These are phyloP conservation scores for Lycium barbarum DNA, from an alignment of 257 asterid genomes.

Conservation along the genomic window DNA sequence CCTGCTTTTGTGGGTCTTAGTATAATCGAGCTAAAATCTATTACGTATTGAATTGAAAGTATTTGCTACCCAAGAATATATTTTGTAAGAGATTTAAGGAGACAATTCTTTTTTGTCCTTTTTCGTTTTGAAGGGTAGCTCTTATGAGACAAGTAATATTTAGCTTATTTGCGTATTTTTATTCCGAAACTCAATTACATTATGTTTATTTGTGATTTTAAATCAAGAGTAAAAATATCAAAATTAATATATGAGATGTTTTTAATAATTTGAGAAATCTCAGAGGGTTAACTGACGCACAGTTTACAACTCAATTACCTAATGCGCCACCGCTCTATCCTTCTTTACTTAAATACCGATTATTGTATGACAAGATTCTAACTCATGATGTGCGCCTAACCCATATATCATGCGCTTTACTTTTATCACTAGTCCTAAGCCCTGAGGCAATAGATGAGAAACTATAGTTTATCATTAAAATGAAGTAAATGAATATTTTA, in stretches of 20 bases:
- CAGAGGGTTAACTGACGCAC: too few relatives aligned
- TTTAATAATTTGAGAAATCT: too few relatives aligned
- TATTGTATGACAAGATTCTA: accelerated
- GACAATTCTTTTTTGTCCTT: too few relatives aligned
- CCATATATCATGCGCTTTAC: background rate
- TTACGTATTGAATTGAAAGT: background rate
- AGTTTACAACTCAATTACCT: too few relatives aligned
- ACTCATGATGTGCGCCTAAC: background rate
- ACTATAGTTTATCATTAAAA: background rate
- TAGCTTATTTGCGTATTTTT: background rate
- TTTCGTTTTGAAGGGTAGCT: background rate
- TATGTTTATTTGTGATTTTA: background rate
- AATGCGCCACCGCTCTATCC: background rate
- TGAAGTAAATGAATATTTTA: background rate
- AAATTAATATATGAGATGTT: background rate
- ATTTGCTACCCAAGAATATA: background rate
- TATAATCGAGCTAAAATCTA: background rate
- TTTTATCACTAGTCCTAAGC: background rate
- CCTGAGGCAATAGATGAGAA: background rate
- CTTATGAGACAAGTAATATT: background rate
- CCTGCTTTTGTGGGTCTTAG: background rate
- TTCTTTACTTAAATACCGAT: background rate
- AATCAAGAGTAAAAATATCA: background rate
- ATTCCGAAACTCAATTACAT: background rate
- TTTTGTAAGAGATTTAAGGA: background rate